A percentile compares a stretch with the other conserved stretches of the same genome.
Evolutionary conservation across 768 basidiomycete species (phyloP).

Genomic region (Leccinum incarnatum): DNA sequence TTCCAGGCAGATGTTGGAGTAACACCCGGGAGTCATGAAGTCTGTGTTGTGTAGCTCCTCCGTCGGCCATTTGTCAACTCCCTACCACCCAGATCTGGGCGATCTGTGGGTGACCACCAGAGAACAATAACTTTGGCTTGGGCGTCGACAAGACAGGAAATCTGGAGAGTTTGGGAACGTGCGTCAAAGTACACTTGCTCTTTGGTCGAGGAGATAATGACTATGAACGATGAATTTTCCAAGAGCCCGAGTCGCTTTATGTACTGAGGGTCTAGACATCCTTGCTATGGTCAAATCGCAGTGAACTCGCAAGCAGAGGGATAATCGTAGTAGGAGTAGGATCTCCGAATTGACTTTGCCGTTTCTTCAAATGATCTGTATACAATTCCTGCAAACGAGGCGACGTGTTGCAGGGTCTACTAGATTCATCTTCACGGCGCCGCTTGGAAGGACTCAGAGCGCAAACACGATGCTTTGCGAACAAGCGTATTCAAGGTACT

Average conservation of each 20-base stretch:
- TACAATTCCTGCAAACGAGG: slow-evolving; percentile 73
- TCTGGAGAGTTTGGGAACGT: slow-evolving; percentile 65
- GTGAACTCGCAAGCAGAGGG: slow-evolving; percentile 57
- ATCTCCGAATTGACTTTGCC: slow-evolving; percentile 38
- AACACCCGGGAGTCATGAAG: slow-evolving; percentile 80
- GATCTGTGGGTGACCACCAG: slow-evolving; percentile 93
- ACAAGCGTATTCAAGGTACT: no score
- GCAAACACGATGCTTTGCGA: no score
- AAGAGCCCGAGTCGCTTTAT: slow-evolving; percentile 65
- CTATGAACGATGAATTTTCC: slow-evolving; percentile 72
- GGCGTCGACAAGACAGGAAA: slow-evolving; percentile 89
- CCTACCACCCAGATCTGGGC: slow-evolving; percentile 89
- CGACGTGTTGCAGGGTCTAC: slow-evolving; percentile 89
- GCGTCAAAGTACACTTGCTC: slow-evolving; percentile 80
- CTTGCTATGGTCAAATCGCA: slow-evolving; percentile 73
- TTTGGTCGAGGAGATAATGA: slow-evolving; percentile 85
- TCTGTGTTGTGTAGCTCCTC: slow-evolving; percentile 85
- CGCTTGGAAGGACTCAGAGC: slow-evolving; percentile 54
- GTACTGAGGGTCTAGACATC: slow-evolving; percentile 69
- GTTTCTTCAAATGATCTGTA: slow-evolving; percentile 54
- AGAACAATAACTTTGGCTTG: slow-evolving; percentile 84
- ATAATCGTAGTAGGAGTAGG: slow-evolving; percentile 52
- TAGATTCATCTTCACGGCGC: slow-evolving; percentile 72
- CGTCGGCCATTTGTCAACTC: slow-evolving; percentile 76
- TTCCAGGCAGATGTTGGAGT: slow-evolving; percentile 90